phyloP scores from a whole-genome alignment of 495 filamentous ascomycete genomes.

The Penicillium samsonianum region DNA sequence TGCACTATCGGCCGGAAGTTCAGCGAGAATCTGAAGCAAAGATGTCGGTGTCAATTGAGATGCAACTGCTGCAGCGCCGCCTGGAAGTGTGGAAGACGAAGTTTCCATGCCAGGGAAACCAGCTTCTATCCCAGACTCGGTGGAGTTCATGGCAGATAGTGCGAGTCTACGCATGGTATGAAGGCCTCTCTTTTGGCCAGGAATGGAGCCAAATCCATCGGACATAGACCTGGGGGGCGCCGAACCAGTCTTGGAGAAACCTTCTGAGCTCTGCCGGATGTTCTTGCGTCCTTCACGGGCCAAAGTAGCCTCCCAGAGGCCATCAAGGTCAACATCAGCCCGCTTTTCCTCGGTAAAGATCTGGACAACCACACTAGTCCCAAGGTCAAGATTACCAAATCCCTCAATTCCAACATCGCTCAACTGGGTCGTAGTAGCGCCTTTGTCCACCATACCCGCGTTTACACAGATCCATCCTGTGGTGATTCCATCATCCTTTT shows the following conservation, averaged over 20 bases:
- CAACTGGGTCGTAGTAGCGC: conserved; percentile 33
- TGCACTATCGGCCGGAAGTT: conserved; percentile 32
- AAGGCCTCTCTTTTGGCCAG: conserved; percentile 24
- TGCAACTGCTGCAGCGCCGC: conserved; percentile 7
- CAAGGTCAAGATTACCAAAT: conserved; percentile 63
- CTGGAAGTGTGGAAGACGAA: not conserved
- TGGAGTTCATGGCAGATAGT: conserved; percentile 3
- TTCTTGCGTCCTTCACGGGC: conserved; percentile 42
- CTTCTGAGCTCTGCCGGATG: conserved; percentile 19
- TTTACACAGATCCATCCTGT: conserved; percentile 98
- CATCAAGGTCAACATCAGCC: conserved; percentile 79
- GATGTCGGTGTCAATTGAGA: conserved; percentile 20
- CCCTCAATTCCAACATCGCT: conserved; percentile 60
- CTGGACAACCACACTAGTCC: conserved; percentile 78
- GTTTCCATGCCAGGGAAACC: conserved; percentile 1
- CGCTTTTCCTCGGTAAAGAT: conserved; percentile 86
- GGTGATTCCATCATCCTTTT: conserved; percentile 76
- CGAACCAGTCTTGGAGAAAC: conserved; percentile 16
- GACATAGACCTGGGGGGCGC: conserved; percentile 21
- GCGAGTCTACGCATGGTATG: conserved; percentile 23
- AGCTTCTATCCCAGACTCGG: not conserved
- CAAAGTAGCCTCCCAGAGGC: conserved; percentile 66
- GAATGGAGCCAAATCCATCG: conserved; percentile 21
- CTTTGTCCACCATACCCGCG: conserved; percentile 66
- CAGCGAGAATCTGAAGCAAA: conserved; percentile 40